These are phyloP conservation scores for Pseudofabraea citricarpa DNA, from an alignment of 2,329 filamentous ascomycete genomes.

Conservation along the genomic window DNA sequence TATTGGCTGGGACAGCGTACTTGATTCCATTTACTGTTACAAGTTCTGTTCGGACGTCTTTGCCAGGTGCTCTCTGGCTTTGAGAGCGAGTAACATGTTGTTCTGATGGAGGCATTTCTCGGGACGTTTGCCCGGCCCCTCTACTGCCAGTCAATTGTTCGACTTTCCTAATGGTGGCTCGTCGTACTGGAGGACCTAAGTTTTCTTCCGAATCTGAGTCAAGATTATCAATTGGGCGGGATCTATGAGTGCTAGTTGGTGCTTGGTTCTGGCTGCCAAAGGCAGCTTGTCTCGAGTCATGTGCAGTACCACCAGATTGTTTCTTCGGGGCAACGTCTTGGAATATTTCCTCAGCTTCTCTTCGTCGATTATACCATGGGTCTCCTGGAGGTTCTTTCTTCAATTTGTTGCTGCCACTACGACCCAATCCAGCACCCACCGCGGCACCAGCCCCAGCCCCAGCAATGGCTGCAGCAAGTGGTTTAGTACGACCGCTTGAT, in stretches of 20 bases:
- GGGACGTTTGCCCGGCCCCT: constrained; percentile 3
- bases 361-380: constrained; percentile 37
- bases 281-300: constrained; percentile 7
- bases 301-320: constrained; percentile 10
- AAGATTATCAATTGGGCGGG: constrained; percentile 10
- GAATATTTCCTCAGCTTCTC: constrained; percentile 37
- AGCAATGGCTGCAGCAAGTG: constrained; percentile 12
- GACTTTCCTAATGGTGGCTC: constrained; percentile 21
- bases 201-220: constrained; percentile 14
- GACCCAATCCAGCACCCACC: constrained; percentile 32
- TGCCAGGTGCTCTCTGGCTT: constrained; percentile 5
- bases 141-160: constrained; percentile 23
- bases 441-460: constrained; percentile 8
- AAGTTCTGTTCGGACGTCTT: constrained; percentile 14
- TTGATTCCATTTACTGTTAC: constrained; percentile 18
- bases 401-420: constrained; percentile 53
- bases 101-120: background rate
- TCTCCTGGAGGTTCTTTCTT: constrained; percentile 54
- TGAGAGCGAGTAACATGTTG: background rate
- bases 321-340: constrained; percentile 23
- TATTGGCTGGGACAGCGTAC: constrained; percentile 13
- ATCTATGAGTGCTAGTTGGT: background rate
- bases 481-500: constrained; percentile 55
- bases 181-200: constrained; percentile 17
- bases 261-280: constrained; percentile 7